Evolutionary conservation across 495 filamentous ascomycete genomes (phyloP).

Genomic region (Penicillium egyptiacum): DNA sequence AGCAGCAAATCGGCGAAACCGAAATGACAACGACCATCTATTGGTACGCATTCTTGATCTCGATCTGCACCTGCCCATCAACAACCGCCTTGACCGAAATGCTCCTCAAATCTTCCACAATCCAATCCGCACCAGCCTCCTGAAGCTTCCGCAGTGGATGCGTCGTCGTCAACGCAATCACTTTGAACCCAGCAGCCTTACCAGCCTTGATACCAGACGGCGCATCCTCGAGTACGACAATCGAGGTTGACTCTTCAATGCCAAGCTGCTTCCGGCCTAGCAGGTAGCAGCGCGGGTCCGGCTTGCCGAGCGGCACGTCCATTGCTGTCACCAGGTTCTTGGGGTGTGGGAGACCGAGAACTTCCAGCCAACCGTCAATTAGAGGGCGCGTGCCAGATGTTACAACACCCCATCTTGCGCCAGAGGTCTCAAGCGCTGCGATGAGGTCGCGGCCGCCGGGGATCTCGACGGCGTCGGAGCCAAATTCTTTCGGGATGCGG

Average conservation of each 20-base stretch:
- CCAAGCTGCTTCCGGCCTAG: conserved; percentile 66
- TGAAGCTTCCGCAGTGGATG: conserved; percentile 71
- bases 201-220: conserved; percentile 89
- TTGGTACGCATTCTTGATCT: conserved; percentile 48
- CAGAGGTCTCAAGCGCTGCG: conserved; percentile 52
- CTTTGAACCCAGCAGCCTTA: conserved; percentile 85
- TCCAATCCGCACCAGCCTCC: conserved; percentile 80
- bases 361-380: conserved; percentile 80
- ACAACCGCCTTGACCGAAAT: conserved; percentile 57
- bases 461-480: conserved; percentile 77
- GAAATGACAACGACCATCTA: conserved; percentile 18
- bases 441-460: conserved; percentile 65
- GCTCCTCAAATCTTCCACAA: conserved; percentile 76
- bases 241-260: conserved; percentile 49
- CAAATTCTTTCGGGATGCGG: conserved; percentile 71
- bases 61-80: conserved; percentile 56
- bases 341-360: conserved; percentile 72
- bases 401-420: conserved; percentile 84
- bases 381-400: conserved; percentile 84
- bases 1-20: conserved; percentile 4
- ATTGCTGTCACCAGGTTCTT: conserved; percentile 78
- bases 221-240: conserved; percentile 88
- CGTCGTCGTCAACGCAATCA: conserved; percentile 83
- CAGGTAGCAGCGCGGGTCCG: conserved; percentile 76
- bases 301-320: conserved; percentile 84